Evolutionary conservation across 306 rosid genomes (phyloP).

Genomic region (Clitoria ternatea): DNA sequence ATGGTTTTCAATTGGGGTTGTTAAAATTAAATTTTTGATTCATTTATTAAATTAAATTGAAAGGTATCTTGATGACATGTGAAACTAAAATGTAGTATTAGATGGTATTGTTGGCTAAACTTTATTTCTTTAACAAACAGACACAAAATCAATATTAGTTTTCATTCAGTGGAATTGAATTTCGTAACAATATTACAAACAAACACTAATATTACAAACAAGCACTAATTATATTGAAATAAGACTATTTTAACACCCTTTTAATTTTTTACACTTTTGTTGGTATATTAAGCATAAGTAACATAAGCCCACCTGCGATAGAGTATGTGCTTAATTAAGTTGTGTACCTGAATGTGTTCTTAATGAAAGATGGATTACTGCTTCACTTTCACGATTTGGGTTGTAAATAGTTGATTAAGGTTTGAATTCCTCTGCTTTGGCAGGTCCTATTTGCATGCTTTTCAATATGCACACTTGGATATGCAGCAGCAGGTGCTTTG

Average conservation of each 20-base stretch:
- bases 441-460: conserved; percentile 66
- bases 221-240: no score
- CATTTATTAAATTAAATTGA: no score
- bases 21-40: no score
- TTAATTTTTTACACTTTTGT: neutral
- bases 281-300: neutral
- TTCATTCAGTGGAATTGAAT: no score
- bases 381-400: neutral
- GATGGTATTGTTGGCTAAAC: no score
- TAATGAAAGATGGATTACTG: neutral
- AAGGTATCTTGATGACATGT: no score
- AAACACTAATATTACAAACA: no score
- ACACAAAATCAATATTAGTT: no score
- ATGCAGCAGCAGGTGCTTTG: conserved; percentile 60
- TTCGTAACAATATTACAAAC: no score
- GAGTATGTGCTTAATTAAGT: neutral
- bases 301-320: neutral
- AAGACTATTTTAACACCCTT: neutral
- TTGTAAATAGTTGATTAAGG: neutral
- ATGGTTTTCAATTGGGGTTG: no score
- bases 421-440: neutral
- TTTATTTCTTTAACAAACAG: no score
- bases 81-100: no score
- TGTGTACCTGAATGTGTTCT: neutral
- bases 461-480: conserved; percentile 46